Evolutionary conservation across 2,329 filamentous ascomycete species (phyloP), one percentile per base, ranked within the genome.

Genomic region (Botrytis cinerea): DNA sequence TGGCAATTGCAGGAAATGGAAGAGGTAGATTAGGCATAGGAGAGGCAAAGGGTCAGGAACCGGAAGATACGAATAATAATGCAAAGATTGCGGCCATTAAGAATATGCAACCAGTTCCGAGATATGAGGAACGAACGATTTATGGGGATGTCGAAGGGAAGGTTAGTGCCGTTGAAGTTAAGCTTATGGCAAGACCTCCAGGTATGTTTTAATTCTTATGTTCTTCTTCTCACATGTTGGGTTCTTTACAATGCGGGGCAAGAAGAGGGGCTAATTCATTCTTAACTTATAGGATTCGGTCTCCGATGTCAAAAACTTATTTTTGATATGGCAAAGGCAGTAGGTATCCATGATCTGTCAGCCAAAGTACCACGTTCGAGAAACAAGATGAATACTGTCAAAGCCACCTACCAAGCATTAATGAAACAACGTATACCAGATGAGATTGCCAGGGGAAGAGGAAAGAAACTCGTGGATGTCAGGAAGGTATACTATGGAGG

Each of bases 301-400:
- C 91, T 98, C 78, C 93, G 96, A 80, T 94, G 93, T 81, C 94
- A 97, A 79, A 90, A 93, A 81, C 89, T 94, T 77, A 95, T 99
- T 82, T 98, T 95, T 83, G 95, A 99, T 83, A 94, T 99, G 86
- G 95, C 93, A 81, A 92, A 94, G 76, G 91, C 91, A 67, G 92
- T 90, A 59, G 96, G 96, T 77, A 94, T 99, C 80, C 87, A 91
- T 76, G 96, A 99, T 82, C 88, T 99, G 48, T 89, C 94, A 25
- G 95, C 93, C 67, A 88, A 89, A 77, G 95, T 97, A 75, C 91
- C 91, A 54, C 92, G 95, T 63, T 93, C 93, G 75, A 90, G 95
- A 80, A 98, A 97, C 86, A 94, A 94, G 78, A 97, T 98, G 94
- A 99, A 99, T 86, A 93, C 95, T 28, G 92, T 97, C 84, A 98